phyloP scores from a whole-genome alignment of 2,329 filamentous ascomycete genomes.

The Cordyceps javanica region DNA sequence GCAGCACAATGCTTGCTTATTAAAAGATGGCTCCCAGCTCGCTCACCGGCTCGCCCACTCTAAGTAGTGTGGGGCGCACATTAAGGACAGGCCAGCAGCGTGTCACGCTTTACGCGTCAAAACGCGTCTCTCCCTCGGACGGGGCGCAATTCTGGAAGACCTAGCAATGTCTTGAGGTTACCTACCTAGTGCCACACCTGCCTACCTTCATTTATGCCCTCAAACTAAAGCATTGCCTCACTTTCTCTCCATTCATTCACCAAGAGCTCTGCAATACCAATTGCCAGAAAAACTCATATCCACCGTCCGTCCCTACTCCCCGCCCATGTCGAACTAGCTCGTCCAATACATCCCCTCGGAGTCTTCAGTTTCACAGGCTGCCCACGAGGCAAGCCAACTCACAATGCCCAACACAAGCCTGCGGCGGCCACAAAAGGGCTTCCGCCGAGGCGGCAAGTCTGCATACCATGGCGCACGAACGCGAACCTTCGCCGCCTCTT shows the following conservation, averaged over 20 bases:
- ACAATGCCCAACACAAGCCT: conserved; percentile 56
- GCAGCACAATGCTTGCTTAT: no score
- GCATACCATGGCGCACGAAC: conserved; percentile 61
- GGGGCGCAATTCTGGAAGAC: not conserved
- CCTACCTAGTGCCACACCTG: not conserved
- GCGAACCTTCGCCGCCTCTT: conserved; percentile 74
- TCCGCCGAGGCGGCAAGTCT: conserved; percentile 61
- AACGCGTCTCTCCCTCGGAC: conserved; percentile 25
- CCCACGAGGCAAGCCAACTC: conserved; percentile 13
- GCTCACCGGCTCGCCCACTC: no score
- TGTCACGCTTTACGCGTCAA: conserved; percentile 27
- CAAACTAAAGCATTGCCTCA: not conserved
- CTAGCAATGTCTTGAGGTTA: not conserved
- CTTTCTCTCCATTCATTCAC: not conserved
- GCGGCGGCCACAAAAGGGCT: conserved; percentile 57
- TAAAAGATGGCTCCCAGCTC: no score
- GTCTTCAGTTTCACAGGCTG: conserved; percentile 1
- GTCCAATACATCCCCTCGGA: conserved; percentile 1
- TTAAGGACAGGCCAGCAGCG: conserved; percentile 4
- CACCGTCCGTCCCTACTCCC: not conserved
- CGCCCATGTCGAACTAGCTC: conserved; percentile 10
- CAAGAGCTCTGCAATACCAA: not conserved
- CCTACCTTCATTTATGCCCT: not conserved
- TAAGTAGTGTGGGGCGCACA: no score
- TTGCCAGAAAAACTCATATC: not conserved